Conservation (phyloP, 164 flowering plant species). For the Litsea cubeba region DNA sequence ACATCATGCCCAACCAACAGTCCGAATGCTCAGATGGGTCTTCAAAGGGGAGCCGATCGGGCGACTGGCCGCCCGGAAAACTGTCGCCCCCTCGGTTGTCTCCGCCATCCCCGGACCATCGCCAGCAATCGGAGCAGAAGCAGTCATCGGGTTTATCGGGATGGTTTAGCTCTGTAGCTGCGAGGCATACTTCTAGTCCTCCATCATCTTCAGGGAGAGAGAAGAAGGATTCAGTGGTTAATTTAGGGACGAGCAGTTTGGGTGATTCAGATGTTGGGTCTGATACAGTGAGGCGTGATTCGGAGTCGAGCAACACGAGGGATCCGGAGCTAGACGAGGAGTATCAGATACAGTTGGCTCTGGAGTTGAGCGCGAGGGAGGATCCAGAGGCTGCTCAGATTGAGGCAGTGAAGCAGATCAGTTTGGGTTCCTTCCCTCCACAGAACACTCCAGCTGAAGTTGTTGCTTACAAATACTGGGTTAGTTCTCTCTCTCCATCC, state of each 20-base stretch:
- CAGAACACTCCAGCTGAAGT: constrained; percentile 85
- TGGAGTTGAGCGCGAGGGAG: constrained; percentile 93
- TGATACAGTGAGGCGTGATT: constrained; percentile 45
- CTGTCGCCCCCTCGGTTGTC: constrained; percentile 23
- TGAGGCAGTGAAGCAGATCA: constrained; percentile 95
- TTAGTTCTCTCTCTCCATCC: constrained; percentile 27
- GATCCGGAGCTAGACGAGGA: constrained; percentile 88
- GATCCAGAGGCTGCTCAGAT: constrained; percentile 97
- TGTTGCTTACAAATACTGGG: constrained; percentile 89
- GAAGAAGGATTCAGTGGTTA: constrained; percentile 42
- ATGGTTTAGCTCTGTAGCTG: constrained; percentile 73
- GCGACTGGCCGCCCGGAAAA: constrained; percentile 35
- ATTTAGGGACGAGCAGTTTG: constrained; percentile 18
- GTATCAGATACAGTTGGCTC: constrained; percentile 88
- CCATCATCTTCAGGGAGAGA: constrained; percentile 54
- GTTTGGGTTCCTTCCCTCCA: constrained; percentile 71
- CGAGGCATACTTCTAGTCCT: constrained; percentile 48
- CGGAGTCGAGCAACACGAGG: constrained; percentile 48
- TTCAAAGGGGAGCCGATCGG: constrained; percentile 37
- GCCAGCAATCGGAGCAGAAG: constrained; percentile 46
- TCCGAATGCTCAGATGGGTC: constrained; percentile 49
- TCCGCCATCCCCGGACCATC: constrained; percentile 18
- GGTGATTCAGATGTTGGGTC: constrained; percentile 36
- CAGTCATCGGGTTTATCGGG: constrained; percentile 56
- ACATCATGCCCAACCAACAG: constrained; percentile 64